These are phyloP conservation scores for Cymodocea nodosa DNA, from an alignment of 116 monocot genomes.

Conservation along the genomic window DNA sequence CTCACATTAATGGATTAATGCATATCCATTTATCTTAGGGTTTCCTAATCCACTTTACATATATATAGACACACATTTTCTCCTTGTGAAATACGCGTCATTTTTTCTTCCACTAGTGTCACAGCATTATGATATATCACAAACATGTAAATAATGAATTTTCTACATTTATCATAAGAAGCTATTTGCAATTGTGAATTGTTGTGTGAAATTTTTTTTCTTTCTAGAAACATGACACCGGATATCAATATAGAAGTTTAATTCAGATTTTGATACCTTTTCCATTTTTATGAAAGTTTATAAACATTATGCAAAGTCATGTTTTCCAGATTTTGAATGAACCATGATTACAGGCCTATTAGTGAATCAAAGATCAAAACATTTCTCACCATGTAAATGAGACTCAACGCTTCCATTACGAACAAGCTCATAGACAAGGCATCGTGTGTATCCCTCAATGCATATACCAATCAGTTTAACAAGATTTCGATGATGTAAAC, in stretches of 20 bases:
- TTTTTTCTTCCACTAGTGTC: too few species aligned
- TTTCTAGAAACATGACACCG: background rate
- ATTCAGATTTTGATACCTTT: background rate
- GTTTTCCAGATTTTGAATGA: background rate
- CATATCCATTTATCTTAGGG: too few species aligned
- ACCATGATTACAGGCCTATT: background rate
- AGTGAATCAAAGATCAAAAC: background rate
- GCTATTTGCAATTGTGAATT: too few species aligned
- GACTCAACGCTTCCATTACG: constrained; percentile 87
- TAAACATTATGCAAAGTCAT: too few species aligned
- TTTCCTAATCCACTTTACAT: too few species aligned
- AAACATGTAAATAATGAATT: background rate
- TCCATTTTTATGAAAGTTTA: too few species aligned
- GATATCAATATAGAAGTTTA: background rate
- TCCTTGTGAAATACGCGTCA: too few species aligned
- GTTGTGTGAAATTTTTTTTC: background rate
- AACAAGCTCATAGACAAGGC: constrained; percentile 71
- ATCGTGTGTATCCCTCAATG: constrained; percentile 38
- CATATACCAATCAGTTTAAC: constrained; percentile 84
- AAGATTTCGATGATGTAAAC: constrained; percentile 77
- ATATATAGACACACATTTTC: too few species aligned
- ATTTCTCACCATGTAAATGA: constrained; percentile 63
- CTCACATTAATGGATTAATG: too few species aligned
- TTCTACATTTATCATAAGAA: too few species aligned
- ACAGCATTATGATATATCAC: too few species aligned